These are phyloP conservation scores for Infundibulicybe gibba DNA, from an alignment of 768 basidiomycete genomes.

Conservation along the genomic window DNA sequence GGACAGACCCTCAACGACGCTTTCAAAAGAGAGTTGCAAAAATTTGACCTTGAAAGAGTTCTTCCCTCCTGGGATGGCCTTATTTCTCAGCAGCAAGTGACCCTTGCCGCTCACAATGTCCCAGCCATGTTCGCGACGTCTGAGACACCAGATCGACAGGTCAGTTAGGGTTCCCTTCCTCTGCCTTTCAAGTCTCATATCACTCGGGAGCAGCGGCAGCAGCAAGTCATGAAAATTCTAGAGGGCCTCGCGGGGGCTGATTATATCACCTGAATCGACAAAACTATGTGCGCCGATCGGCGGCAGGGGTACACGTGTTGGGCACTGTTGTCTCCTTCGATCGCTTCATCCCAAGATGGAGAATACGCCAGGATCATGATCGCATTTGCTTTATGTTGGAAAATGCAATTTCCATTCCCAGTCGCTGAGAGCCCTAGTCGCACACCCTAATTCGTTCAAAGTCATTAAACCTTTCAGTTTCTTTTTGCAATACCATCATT, in stretches of 20 bases:
- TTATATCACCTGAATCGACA: no score
- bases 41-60: constrained; percentile 68
- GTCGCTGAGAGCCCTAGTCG: no score
- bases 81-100: constrained; percentile 63
- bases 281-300: no score
- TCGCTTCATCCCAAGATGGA: no score
- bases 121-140: constrained; percentile 69
- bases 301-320: no score
- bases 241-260: constrained; percentile 41
- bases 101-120: constrained; percentile 55
- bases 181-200: not conserved
- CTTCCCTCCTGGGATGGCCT: constrained; percentile 77
- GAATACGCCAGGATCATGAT: no score
- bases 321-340: no score
- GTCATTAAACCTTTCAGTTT: no score
- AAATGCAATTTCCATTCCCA: no score
- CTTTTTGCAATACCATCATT: no score
- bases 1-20: constrained; percentile 63
- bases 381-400: no score
- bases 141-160: constrained; percentile 51
- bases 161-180: constrained; percentile 23
- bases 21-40: constrained; percentile 60
- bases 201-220: constrained; percentile 52
- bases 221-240: constrained; percentile 64
- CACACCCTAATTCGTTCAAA: no score